phyloP scores from a whole-genome alignment of 441 rosid genomes.

The Croton laevigatus region DNA sequence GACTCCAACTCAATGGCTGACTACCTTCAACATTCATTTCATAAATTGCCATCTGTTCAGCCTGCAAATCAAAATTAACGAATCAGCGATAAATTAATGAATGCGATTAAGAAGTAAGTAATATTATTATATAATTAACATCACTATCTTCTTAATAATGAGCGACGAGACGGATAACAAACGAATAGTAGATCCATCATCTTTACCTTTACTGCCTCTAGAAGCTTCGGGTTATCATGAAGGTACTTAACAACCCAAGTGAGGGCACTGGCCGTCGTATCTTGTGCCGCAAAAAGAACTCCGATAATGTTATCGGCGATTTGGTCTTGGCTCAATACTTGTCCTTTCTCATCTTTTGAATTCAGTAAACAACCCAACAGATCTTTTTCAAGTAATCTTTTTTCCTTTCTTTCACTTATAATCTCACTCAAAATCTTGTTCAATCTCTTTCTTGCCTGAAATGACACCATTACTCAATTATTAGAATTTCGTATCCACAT shows the following conservation, averaged over 20 bases:
- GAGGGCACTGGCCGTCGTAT: constrained; percentile 65
- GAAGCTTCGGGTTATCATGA: constrained; percentile 60
- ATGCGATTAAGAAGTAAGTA: too few relatives aligned
- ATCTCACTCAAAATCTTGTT: constrained; percentile 46
- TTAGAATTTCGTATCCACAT: too few relatives aligned
- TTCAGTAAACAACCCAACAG: constrained; percentile 48
- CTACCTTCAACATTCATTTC: constrained; percentile 32
- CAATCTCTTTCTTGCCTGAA: constrained; percentile 55
- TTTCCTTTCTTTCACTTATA: constrained; percentile 53
- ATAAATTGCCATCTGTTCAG: constrained; percentile 48
- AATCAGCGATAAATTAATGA: constrained; percentile 7
- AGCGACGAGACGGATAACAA: constrained; percentile 13
- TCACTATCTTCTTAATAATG: background rate
- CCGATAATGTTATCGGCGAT: constrained; percentile 72
- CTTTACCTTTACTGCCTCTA: constrained; percentile 64
- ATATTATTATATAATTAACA: too few relatives aligned
- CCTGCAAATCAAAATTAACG: constrained; percentile 29
- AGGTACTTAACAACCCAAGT: constrained; percentile 76
- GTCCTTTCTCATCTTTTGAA: constrained; percentile 44
- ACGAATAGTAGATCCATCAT: background rate
- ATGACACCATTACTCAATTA: background rate
- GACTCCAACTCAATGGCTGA: constrained; percentile 47
- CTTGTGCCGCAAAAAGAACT: constrained; percentile 71
- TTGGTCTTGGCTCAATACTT: constrained; percentile 38
- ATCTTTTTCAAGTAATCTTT: constrained; percentile 37